Percentiles rank a stretch among this genome's conserved stretches.
Conservation (phyloP, 306 rosid genomes). For the Dalbergia cochinchinensis region DNA sequence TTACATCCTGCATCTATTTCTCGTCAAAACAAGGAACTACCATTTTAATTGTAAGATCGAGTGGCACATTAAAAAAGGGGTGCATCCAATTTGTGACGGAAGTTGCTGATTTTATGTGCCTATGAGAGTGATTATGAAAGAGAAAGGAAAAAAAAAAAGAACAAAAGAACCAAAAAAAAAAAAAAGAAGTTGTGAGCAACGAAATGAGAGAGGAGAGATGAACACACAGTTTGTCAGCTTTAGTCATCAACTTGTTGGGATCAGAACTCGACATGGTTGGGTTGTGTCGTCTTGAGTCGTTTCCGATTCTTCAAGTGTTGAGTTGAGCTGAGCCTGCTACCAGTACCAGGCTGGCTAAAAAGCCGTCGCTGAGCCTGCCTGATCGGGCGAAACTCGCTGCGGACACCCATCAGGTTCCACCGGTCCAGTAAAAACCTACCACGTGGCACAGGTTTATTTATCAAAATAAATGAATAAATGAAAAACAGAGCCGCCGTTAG, state of each 20-base stretch:
- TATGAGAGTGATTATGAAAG: background rate
- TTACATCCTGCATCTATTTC: background rate
- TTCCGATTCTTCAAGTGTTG: slow-evolving; percentile 44
- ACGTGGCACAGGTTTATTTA: background rate
- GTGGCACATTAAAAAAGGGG: background rate
- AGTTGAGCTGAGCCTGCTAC: background rate
- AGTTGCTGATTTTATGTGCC: background rate
- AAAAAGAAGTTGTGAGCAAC: too few species aligned
- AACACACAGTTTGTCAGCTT: slow-evolving; percentile 81
- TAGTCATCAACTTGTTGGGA: slow-evolving; percentile 71
- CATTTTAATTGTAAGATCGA: background rate
- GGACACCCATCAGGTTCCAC: background rate
- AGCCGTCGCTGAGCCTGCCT: background rate
- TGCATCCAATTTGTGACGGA: background rate
- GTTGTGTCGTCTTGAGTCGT: slow-evolving; percentile 47
- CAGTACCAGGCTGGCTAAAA: too few species aligned
- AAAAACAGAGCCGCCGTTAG: too few species aligned
- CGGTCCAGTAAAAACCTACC: background rate
- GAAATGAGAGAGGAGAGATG: slow-evolving; percentile 18
- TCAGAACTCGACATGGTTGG: slow-evolving; percentile 71
- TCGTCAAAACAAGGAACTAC: background rate
- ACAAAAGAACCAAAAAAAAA: too few species aligned
- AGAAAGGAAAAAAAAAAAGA: background rate
- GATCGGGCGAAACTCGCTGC: background rate
- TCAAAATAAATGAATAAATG: too few species aligned